Evolutionary conservation across 352 stramenopile genomes (phyloP).

Genomic region (Pythium guiyangense): DNA sequence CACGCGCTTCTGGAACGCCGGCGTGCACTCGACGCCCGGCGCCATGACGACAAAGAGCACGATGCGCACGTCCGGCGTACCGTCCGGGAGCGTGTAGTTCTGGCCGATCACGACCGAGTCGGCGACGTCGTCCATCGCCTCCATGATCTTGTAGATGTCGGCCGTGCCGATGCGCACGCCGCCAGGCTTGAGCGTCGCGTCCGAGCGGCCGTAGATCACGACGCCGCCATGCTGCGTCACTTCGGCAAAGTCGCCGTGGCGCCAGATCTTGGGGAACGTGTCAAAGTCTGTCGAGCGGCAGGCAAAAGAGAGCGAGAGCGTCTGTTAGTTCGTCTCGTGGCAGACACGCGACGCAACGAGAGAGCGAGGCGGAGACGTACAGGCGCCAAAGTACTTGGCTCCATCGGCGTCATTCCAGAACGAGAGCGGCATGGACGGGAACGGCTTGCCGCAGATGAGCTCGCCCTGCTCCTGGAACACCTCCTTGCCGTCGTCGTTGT

Average conservation of each 20-base stretch:
- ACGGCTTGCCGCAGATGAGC: constrained; percentile 69
- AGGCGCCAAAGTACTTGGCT: constrained; percentile 73
- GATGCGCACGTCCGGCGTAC: constrained; percentile 68
- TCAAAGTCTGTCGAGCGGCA: constrained; percentile 68
- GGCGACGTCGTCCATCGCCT: constrained; percentile 52
- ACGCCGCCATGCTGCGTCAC: constrained; percentile 56
- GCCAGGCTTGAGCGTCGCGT: constrained; percentile 72
- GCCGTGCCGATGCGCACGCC: constrained; percentile 76
- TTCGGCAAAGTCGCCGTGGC: constrained; percentile 79
- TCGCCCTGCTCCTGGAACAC: constrained; percentile 49
- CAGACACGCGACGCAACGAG: not conserved
- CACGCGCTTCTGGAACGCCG: constrained; percentile 50
- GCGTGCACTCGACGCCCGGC: constrained; percentile 29
- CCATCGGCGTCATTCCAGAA: constrained; percentile 78
- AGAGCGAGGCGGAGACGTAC: constrained; percentile 25
- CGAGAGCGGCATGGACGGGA: constrained; percentile 79
- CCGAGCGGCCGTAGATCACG: constrained; percentile 73
- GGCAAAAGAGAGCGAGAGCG: not conserved
- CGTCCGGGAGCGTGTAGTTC: constrained; percentile 53
- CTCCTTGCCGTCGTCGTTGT: constrained; percentile 51
- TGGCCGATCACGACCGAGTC: constrained; percentile 73
- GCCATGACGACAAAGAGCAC: constrained; percentile 69
- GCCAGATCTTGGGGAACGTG: constrained; percentile 70
- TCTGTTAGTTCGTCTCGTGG: not conserved
- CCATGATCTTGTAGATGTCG: constrained; percentile 80